A percentile compares a stretch with the other conserved stretches of the same genome.
Conservation (phyloP, 768 basidiomycete species). For the Mycena crocata region DNA sequence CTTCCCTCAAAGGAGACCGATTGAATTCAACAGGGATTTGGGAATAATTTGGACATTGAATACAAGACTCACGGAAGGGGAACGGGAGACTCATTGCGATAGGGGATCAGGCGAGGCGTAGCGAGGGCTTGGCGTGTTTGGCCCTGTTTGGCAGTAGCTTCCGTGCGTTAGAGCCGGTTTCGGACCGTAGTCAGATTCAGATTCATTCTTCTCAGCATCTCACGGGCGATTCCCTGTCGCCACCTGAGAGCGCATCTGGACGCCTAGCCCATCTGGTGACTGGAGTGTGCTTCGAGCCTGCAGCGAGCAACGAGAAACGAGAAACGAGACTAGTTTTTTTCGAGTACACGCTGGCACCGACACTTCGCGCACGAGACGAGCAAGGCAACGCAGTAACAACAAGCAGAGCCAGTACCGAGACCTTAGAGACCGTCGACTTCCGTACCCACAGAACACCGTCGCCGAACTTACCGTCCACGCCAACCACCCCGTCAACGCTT, state of each 20-base stretch:
- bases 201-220: background rate
- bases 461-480: background rate
- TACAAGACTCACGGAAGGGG: too few relatives aligned
- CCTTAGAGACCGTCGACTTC: background rate
- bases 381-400: background rate
- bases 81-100: too few relatives aligned
- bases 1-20: too few relatives aligned
- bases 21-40: too few relatives aligned
- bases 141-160: background rate
- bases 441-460: background rate
- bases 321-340: too few relatives aligned
- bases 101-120: too few relatives aligned
- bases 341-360: slow-evolving; percentile 13
- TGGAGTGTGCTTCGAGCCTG: background rate
- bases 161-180: background rate
- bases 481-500: background rate
- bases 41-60: too few relatives aligned
- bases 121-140: slow-evolving; percentile 1
- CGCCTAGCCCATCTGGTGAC: slow-evolving; percentile 14
- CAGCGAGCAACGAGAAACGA: background rate
- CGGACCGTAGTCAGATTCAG: background rate
- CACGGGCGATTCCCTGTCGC: background rate
- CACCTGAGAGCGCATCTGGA: background rate
- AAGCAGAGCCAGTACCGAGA: background rate
- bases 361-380: background rate